A percentile compares a stretch with the other conserved stretches of the same genome.
Evolutionary conservation across 208 protist species (phyloP).

Genomic region (Acanthamoeba healyi): DNA sequence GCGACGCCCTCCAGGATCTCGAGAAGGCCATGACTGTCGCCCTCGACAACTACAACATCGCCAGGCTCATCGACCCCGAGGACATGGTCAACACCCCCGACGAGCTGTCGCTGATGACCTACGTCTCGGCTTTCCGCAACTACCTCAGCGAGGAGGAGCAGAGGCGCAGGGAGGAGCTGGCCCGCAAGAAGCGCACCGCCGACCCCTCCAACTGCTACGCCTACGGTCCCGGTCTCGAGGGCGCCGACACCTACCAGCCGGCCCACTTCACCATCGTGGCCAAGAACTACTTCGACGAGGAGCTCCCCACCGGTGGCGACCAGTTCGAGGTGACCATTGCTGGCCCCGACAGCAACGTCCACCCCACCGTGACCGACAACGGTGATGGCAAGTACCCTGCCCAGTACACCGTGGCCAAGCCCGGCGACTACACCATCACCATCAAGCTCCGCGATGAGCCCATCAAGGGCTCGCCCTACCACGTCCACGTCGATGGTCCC

Average conservation of each 20-base stretch:
- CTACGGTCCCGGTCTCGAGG: constrained; percentile 78
- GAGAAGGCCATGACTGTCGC: constrained; percentile 82
- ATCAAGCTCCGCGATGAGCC: constrained; percentile 77
- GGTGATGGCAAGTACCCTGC: constrained; percentile 86
- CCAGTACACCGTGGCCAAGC: constrained; percentile 80
- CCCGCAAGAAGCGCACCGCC: constrained; percentile 75
- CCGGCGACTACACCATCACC: constrained; percentile 81
- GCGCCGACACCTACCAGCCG: constrained; percentile 69
- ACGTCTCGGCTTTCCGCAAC: constrained; percentile 84
- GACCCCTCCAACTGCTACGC: constrained; percentile 71
- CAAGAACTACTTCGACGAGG: constrained; percentile 84
- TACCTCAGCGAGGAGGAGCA: constrained; percentile 78
- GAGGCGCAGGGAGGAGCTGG: constrained; percentile 68
- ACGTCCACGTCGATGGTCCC: constrained; percentile 70
- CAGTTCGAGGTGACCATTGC: constrained; percentile 80
- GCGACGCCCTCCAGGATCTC: constrained; percentile 76
- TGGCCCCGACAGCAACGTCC: constrained; percentile 81
- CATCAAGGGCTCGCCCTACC: constrained; percentile 75
- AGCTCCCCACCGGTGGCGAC: constrained; percentile 83
- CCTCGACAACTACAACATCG: constrained; percentile 76
- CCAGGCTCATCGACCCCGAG: constrained; percentile 69
- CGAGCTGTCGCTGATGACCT: constrained; percentile 87
- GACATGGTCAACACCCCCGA: constrained; percentile 84
- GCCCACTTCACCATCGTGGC: constrained; percentile 84
- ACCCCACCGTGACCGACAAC: constrained; percentile 81